Percentiles rank a stretch among this genome's conserved stretches.
Conservation (phyloP, 176 grass and related monocot genomes). For the Carex littledalei region DNA sequence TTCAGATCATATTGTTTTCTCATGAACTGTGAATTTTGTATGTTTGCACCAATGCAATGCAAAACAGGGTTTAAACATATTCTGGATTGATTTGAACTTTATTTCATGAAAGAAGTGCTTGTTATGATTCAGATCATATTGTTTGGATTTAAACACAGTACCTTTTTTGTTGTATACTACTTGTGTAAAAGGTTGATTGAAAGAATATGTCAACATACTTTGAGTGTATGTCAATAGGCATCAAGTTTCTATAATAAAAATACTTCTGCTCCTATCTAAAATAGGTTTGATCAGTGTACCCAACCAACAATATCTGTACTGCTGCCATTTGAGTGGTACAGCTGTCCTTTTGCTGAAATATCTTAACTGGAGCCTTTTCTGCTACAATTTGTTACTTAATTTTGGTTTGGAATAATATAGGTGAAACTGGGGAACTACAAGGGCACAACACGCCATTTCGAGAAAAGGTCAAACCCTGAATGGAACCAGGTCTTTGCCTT, state of each 20-base stretch:
- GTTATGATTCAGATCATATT: background rate
- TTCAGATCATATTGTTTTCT: background rate
- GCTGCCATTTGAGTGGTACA: background rate
- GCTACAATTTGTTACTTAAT: background rate
- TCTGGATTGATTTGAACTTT: background rate
- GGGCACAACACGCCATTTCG: constrained; percentile 37
- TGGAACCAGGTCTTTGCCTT: constrained; percentile 68
- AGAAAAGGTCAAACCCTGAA: constrained; percentile 46
- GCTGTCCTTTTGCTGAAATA: background rate
- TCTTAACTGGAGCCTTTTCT: background rate
- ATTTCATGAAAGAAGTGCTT: background rate
- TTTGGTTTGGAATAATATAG: background rate
- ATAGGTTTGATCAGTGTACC: background rate
- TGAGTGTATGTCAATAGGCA: background rate
- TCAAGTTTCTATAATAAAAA: background rate
- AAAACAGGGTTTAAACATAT: background rate
- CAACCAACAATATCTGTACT: background rate
- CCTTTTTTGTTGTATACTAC: background rate
- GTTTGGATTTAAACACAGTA: background rate
- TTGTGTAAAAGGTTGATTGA: background rate
- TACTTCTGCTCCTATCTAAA: background rate
- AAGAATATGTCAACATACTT: background rate
- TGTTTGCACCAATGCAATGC: background rate
- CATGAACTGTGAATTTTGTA: background rate
- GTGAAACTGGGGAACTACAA: constrained; percentile 55